These are phyloP conservation scores for Pseudofabraea citricarpa DNA, from an alignment of 2,329 filamentous ascomycete species.

Conservation along the genomic window DNA sequence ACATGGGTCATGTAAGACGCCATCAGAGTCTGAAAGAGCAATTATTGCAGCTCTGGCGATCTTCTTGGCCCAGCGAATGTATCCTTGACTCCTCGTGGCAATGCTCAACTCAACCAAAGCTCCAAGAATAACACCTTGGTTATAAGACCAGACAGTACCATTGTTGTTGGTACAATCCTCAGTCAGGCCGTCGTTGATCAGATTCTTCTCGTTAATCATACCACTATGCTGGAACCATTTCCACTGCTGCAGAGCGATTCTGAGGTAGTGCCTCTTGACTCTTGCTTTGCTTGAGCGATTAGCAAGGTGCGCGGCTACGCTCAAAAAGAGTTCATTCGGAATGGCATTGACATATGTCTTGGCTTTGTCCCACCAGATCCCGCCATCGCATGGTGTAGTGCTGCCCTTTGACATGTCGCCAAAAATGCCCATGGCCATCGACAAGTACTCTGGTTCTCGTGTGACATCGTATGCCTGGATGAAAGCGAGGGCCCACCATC, in stretches of 20 bases:
- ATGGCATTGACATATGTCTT: constrained; percentile 52
- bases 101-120: constrained; percentile 51
- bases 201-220: constrained; percentile 41
- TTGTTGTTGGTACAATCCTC: constrained; percentile 42
- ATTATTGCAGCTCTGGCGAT: constrained; percentile 50
- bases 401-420: constrained; percentile 48
- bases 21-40: constrained; percentile 36
- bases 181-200: constrained; percentile 48
- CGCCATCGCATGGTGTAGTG: constrained; percentile 44
- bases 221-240: constrained; percentile 44
- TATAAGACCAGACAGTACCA: constrained; percentile 45
- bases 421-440: constrained; percentile 48
- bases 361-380: constrained; percentile 44
- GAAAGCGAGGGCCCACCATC: constrained; percentile 59
- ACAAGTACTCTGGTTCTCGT: constrained; percentile 43
- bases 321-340: constrained; percentile 52
- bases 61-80: constrained; percentile 38
- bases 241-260: constrained; percentile 45
- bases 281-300: constrained; percentile 47
- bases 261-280: constrained; percentile 44
- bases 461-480: constrained; percentile 53
- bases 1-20: constrained; percentile 50
- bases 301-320: constrained; percentile 48
- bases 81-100: constrained; percentile 39
- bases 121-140: constrained; percentile 57